Evolutionary conservation across 306 rosid genomes (phyloP), one percentile per base, ranked within the genome.

Genomic region (Sechiopsis laciniata): DNA sequence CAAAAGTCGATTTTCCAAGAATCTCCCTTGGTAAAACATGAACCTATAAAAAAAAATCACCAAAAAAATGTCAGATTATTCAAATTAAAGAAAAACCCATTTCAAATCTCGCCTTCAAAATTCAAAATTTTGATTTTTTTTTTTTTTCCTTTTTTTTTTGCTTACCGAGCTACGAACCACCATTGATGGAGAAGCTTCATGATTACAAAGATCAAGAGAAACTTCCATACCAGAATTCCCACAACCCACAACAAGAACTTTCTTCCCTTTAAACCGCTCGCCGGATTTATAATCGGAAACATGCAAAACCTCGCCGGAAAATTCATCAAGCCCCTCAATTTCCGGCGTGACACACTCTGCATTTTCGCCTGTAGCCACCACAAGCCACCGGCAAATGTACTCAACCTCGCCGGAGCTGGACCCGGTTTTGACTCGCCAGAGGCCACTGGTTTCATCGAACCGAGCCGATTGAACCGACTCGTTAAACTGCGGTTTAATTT

Each of bases 191-290:
- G 80, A 82, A 19, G 99, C 97, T 83, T 84, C 82, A 81, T 94
- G 84, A 81, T 89, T 89, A 80, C 85, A 87, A 46, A 94, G 96
- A 71, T 94, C 99, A 21, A 94, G 95, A 0, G 99, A 89, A 45
- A 94, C 78, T 54, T 94, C 99, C 99, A 94, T 94, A 46, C 99
- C 99, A 7, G 99, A 94, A 62, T 94, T 94, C 0, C 99, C 99
- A 64, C 96, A 87, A 3, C 99, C 99, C 24, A 94, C 96, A 37
- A 94, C 97, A 0, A 94, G 85, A 0, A 94, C 96, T 66, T 89
- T 90, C 92, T 94, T 85, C 50, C 99, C 95, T 45, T 73, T 79
- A 80, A 76, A 94, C 9, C 61, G 65, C 57, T 89, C 90, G 29
- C 99, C 99, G 17, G 97, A 89, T 80, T 87, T 94, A 77, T 94